Conservation (phyloP, 768 basidiomycete species). For the Pleurotus cornucopiae region DNA sequence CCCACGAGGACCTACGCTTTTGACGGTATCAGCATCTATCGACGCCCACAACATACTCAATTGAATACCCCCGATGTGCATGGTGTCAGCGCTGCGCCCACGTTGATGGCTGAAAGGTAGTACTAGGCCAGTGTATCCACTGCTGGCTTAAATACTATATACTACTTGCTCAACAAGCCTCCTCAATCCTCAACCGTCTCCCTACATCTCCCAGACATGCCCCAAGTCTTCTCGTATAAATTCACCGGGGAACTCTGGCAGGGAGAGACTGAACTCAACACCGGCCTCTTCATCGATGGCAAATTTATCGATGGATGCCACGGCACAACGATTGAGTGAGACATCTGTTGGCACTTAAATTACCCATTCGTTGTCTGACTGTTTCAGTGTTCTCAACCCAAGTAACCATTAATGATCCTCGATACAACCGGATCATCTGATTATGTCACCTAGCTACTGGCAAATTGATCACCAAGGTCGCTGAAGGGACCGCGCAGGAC, state of each 20-base stretch:
- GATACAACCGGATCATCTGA: background rate
- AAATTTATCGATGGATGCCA: conserved; percentile 56
- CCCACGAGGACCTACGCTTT: too few relatives aligned
- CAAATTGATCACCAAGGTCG: conserved; percentile 44
- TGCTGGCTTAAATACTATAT: too few relatives aligned
- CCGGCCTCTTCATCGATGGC: conserved; percentile 74
- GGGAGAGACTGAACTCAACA: conserved; percentile 53
- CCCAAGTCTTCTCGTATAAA: conserved; percentile 33
- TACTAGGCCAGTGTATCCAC: too few relatives aligned
- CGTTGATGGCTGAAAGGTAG: too few relatives aligned
- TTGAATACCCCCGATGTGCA: too few relatives aligned
- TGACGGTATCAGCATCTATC: too few relatives aligned
- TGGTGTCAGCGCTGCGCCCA: too few relatives aligned
- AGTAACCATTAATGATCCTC: conserved; percentile 15
- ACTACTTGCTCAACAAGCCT: too few relatives aligned
- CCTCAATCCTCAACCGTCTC: too few relatives aligned
- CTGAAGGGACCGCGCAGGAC: conserved; percentile 55
- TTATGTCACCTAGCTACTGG: conserved; percentile 37
- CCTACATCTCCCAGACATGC: too few relatives aligned
- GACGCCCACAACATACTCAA: too few relatives aligned
- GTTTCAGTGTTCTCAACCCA: conserved; percentile 54
- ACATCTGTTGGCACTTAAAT: conserved; percentile 1
- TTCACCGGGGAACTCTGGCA: conserved; percentile 53
- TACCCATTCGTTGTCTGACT: background rate
- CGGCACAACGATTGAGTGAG: conserved; percentile 33